Percentiles rank a stretch among this genome's conserved stretches.
Evolutionary conservation across 345 rosid species (phyloP).

Genomic region (Balakata baccata): DNA sequence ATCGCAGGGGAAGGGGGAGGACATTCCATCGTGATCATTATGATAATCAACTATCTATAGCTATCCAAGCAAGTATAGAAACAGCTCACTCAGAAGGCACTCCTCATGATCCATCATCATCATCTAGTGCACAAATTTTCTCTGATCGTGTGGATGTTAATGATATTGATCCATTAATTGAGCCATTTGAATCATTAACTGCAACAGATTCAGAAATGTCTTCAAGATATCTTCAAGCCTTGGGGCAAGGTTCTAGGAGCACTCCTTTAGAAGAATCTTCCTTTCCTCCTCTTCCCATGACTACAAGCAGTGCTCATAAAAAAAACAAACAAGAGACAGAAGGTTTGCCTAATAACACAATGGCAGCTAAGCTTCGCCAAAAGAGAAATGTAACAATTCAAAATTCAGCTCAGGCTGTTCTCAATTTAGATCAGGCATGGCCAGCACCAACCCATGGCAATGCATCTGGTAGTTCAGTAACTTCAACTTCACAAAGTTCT

Average conservation of each 20-base stretch:
- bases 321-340: slow-evolving; percentile 45
- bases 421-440: slow-evolving; percentile 59
- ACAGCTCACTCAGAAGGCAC: slow-evolving; percentile 32
- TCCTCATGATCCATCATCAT: slow-evolving; percentile 37
- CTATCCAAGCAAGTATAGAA: slow-evolving; percentile 59
- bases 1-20: slow-evolving; percentile 57
- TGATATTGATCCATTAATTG: slow-evolving; percentile 54
- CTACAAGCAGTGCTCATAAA: slow-evolving; percentile 41
- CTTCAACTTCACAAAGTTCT: slow-evolving; percentile 26
- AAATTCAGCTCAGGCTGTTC: slow-evolving; percentile 43
- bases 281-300: slow-evolving; percentile 76
- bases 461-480: slow-evolving; percentile 30
- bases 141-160: slow-evolving; percentile 37
- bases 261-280: slow-evolving; percentile 65
- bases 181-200: slow-evolving; percentile 53
- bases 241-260: slow-evolving; percentile 57
- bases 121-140: slow-evolving; percentile 39
- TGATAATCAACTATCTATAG: slow-evolving; percentile 53
- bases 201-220: slow-evolving; percentile 49
- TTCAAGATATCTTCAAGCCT: slow-evolving; percentile 78
- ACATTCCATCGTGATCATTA: slow-evolving; percentile 65
- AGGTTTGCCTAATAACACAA: slow-evolving; percentile 43
- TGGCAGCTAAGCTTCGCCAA: slow-evolving; percentile 64
- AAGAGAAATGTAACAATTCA: slow-evolving; percentile 28
- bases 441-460: slow-evolving; percentile 42